Evolutionary conservation across 148 eudicot genomes (phyloP), one percentile per base, ranked within the genome.

Genomic region (Diospyros lotus): DNA sequence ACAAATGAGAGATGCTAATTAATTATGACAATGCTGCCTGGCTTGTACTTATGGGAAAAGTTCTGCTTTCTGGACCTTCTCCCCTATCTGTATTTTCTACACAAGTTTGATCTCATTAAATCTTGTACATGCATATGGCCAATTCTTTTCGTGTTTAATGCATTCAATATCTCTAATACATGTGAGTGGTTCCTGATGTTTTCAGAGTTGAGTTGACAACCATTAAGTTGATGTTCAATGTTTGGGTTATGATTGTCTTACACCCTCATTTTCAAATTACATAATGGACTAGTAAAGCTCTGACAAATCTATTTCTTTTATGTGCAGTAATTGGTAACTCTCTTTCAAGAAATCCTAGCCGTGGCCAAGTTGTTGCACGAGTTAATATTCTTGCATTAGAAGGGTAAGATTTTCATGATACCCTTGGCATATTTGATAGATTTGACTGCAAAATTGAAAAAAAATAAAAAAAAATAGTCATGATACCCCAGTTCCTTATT

Each of bases 351-450:
- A 96, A 91, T 84, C 97, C 93, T 74, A 87, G 88, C 66, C 76
- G 74, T 44, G 99, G 98, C 61, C 87, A 96, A 76, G 88, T 96
- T 80, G 98, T 96, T 80, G 99, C 98, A 72, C 92, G 99, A 63
- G 91, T 96, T 52, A 96, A 91, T 76, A 89, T 96, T 80, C 89
- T 93, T 77, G 94, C 94, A 75, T 79, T 94, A 52, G 99, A 96
- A 58, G 99, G 98, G 98, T 96, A 79, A 84, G 89, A 28, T 28
- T 74, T 43, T 77, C 9, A 58, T 4, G 64, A 12, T 76, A 56
- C 44, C 51, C 10, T 68, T 70, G 10, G 51, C 73, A 59, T 40
- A 76, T 61, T 78, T 45, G 18, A 68, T 18, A 42, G 64, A 13
- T 45, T 3, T 5, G 28, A 62, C 28, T 58, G 79, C 73, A 69